phyloP scores from a whole-genome alignment of 176 grass and related monocot genomes.

The Avena atlantica region DNA sequence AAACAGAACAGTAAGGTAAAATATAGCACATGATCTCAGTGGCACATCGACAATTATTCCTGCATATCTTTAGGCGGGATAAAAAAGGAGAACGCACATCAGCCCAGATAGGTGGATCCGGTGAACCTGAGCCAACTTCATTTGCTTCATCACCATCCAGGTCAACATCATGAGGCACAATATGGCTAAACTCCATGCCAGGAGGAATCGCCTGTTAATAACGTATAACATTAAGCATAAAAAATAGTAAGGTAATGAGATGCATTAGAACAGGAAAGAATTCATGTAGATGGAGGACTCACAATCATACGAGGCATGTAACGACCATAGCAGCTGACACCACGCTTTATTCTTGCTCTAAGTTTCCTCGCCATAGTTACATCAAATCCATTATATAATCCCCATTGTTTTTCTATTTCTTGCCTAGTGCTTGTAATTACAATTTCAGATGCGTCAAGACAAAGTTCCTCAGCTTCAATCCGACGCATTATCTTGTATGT shows the following conservation, averaged over 20 bases:
- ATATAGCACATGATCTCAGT: background rate
- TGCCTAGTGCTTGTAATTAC: constrained; percentile 86
- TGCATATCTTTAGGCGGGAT: constrained; percentile 5
- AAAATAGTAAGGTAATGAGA: constrained; percentile 7
- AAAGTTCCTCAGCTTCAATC: constrained; percentile 87
- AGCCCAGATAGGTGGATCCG: constrained; percentile 66
- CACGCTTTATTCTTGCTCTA: constrained; percentile 62
- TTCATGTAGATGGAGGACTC: constrained; percentile 49
- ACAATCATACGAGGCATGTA: constrained; percentile 86
- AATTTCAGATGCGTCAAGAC: constrained; percentile 84
- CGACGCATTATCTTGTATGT: constrained; percentile 88
- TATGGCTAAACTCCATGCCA: constrained; percentile 86
- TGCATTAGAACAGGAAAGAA: constrained; percentile 33
- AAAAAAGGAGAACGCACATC: constrained; percentile 55
- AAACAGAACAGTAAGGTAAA: constrained; percentile 25
- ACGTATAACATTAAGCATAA: constrained; percentile 25
- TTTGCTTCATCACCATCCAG: constrained; percentile 63
- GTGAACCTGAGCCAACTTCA: constrained; percentile 55
- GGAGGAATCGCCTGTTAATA: constrained; percentile 74
- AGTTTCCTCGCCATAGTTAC: constrained; percentile 65
- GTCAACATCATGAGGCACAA: constrained; percentile 69
- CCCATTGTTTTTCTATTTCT: constrained; percentile 90
- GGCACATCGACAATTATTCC: constrained; percentile 17
- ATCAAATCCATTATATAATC: constrained; percentile 89
- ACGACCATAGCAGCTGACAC: constrained; percentile 71